phyloP scores from a whole-genome alignment of 352 stramenopile species.

The Phytopythium mirpurense region DNA sequence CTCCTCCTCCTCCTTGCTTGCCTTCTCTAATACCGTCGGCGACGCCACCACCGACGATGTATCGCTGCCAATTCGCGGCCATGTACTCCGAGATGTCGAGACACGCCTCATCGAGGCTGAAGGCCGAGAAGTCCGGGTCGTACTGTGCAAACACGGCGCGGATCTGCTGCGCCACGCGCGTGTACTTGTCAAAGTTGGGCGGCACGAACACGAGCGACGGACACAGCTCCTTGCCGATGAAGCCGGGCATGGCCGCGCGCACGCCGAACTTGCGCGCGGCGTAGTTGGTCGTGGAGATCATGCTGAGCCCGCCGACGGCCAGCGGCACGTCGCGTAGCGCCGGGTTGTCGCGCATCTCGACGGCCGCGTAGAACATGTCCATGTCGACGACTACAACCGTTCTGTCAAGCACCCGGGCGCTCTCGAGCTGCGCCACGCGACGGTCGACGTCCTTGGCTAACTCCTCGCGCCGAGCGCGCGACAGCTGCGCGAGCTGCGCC shows the following conservation, averaged over 20 bases:
- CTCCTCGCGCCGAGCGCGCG: slow-evolving; percentile 19
- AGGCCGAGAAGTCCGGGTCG: slow-evolving; percentile 88
- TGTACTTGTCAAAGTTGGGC: slow-evolving; percentile 91
- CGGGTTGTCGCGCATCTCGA: slow-evolving; percentile 93
- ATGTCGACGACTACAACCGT: slow-evolving; percentile 93
- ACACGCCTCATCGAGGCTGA: slow-evolving; percentile 94
- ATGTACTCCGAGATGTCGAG: slow-evolving; percentile 93
- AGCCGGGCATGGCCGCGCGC: slow-evolving; percentile 94
- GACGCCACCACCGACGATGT: slow-evolving; percentile 12
- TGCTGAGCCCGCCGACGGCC: slow-evolving; percentile 88
- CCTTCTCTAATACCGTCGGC: too few species aligned
- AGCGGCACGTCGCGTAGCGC: slow-evolving; percentile 85
- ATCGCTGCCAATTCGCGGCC: slow-evolving; percentile 44
- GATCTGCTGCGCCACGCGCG: slow-evolving; percentile 63
- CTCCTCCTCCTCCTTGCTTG: too few species aligned
- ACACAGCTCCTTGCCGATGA: slow-evolving; percentile 95
- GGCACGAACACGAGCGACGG: slow-evolving; percentile 91
- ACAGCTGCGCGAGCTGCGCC: slow-evolving; percentile 50
- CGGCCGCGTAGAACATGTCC: slow-evolving; percentile 97
- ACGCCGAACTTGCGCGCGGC: slow-evolving; percentile 92
- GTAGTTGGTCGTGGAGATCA: slow-evolving; percentile 98
- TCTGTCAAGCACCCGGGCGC: slow-evolving; percentile 41
- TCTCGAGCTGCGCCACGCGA: slow-evolving; percentile 47
- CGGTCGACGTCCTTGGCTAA: slow-evolving; percentile 39
- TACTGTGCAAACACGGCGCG: slow-evolving; percentile 88